Evolutionary conservation across 176 grass and related monocot species (phyloP).

Genomic region (Raddia guianensis): DNA sequence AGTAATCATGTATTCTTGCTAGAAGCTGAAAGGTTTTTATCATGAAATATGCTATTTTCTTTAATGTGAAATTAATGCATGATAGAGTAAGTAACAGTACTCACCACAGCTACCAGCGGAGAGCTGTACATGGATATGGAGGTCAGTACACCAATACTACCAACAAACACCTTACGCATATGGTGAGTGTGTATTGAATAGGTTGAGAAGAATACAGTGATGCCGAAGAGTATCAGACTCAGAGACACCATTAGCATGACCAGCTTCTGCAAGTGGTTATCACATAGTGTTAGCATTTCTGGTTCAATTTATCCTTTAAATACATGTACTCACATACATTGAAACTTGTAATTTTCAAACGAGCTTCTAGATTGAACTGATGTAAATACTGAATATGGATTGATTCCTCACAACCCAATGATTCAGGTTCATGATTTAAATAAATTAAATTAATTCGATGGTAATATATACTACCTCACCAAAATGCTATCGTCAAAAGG

Average conservation of each 20-base stretch:
- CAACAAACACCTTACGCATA: slow-evolving; percentile 64
- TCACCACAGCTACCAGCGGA: slow-evolving; percentile 63
- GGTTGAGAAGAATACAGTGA: slow-evolving; percentile 50
- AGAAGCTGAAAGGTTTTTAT: not conserved
- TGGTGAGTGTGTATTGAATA: slow-evolving; percentile 52
- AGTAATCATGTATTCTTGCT: not conserved
- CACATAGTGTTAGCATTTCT: slow-evolving; percentile 13
- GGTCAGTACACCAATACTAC: slow-evolving; percentile 59
- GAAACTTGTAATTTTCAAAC: not conserved
- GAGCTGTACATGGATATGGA: slow-evolving; percentile 75
- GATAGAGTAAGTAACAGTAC: slow-evolving; percentile 30
- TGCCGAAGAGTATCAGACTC: slow-evolving; percentile 41
- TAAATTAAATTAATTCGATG: too few relatives aligned
- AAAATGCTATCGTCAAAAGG: too few relatives aligned
- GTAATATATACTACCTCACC: too few relatives aligned
- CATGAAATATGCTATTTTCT: not conserved
- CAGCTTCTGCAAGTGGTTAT: slow-evolving; percentile 48
- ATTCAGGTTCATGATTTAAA: too few relatives aligned
- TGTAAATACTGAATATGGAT: not conserved
- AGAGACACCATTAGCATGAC: slow-evolving; percentile 45
- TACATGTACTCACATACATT: not conserved
- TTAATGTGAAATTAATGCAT: not conserved
- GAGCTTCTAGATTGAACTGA: not conserved
- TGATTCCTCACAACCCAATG: too few relatives aligned
- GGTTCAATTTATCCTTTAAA: slow-evolving; percentile 8